Evolutionary conservation across 73 alveolate species (phyloP), one percentile per base, ranked within the genome.

Genomic region (Urostyla sp.): DNA sequence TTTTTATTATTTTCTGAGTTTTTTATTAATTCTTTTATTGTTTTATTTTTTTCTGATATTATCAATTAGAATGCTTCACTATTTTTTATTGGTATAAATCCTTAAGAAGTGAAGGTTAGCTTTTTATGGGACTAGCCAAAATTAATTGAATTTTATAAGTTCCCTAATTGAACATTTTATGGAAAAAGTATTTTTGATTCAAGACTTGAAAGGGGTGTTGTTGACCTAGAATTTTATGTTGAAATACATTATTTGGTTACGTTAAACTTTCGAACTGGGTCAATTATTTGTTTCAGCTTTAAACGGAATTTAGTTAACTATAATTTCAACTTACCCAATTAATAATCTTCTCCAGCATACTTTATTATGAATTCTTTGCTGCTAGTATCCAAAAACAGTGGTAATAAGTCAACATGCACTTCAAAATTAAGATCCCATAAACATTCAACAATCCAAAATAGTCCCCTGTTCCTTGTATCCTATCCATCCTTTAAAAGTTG

Each of bases 381-480:
- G 3, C 61, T 26, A 11, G 26, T 24, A 38, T 63, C 79, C n/a
- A 63, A 43, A 38, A 40, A 63, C 2, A 8, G 1, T 11, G 79
- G 79, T 60, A 63, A 43, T 60, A 63, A 43, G 10, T 63, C 79
- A 8, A 21, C 24, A 13, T 27, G 23, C 6, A 63, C 44, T 8
- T 43, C 44, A 21, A 63, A 43, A 21, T 63, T 60, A 43, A 63
- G 60, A 8, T 63, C 79, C 26, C 36, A 43, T 23, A 63, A 63
- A 21, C 79, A 63, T 37, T 63, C 79, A 13, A 63, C 26, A n/a
- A 63, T 63, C 79, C 79, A 63, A 38, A 63, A 24, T 40, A 63
- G 21, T 3, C 79, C 79, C 23, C 44, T 63, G 3, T 40, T 60
- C 26, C 79, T 35, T 13, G 79, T 63, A 24, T 63, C 79, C 13